Evolutionary conservation across 768 basidiomycete species (phyloP).

Genomic region (Chalciporus pseudorubinellus): DNA sequence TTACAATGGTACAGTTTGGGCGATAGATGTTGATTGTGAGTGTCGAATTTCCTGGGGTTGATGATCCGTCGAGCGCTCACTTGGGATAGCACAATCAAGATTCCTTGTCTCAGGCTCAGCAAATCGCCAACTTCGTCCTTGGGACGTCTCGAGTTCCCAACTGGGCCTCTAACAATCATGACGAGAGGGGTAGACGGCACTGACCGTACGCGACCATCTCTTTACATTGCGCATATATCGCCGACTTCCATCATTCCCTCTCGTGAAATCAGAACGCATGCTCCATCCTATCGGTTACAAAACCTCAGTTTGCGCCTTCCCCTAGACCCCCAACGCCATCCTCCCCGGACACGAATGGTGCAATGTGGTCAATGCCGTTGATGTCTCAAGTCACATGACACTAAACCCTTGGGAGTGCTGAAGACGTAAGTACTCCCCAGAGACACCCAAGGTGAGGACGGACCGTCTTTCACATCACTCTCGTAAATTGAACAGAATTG

Average conservation of each 20-base stretch:
- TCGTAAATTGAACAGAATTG: background rate
- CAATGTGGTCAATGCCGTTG: slow-evolving; percentile 83
- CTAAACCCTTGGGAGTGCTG: slow-evolving; percentile 82
- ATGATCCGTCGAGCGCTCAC: slow-evolving; percentile 1
- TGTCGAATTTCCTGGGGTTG: slow-evolving; percentile 18
- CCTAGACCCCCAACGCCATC: slow-evolving; percentile 70
- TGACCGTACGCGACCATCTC: slow-evolving; percentile 57
- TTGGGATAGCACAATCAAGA: slow-evolving; percentile 64
- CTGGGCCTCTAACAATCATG: slow-evolving; percentile 86
- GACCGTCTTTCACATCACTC: background rate
- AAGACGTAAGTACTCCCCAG: slow-evolving; percentile 91
- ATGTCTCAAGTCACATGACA: slow-evolving; percentile 71
- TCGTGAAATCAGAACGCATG: slow-evolving; percentile 67
- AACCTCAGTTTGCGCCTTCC: slow-evolving; percentile 95
- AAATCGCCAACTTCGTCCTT: slow-evolving; percentile 89
- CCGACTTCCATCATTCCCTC: slow-evolving; percentile 1
- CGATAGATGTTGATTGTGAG: slow-evolving; percentile 93
- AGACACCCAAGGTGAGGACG: slow-evolving; percentile 81
- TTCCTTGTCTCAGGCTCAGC: slow-evolving; percentile 91
- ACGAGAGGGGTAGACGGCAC: slow-evolving; percentile 78
- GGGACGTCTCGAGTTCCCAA: slow-evolving; percentile 94
- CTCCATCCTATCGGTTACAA: slow-evolving; percentile 92
- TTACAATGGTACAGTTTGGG: slow-evolving; percentile 96
- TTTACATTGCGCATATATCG: background rate
- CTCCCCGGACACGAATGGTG: slow-evolving; percentile 97